Conservation (phyloP, 805 yeast genomes). For the Schwanniomyces vanrijiae region DNA sequence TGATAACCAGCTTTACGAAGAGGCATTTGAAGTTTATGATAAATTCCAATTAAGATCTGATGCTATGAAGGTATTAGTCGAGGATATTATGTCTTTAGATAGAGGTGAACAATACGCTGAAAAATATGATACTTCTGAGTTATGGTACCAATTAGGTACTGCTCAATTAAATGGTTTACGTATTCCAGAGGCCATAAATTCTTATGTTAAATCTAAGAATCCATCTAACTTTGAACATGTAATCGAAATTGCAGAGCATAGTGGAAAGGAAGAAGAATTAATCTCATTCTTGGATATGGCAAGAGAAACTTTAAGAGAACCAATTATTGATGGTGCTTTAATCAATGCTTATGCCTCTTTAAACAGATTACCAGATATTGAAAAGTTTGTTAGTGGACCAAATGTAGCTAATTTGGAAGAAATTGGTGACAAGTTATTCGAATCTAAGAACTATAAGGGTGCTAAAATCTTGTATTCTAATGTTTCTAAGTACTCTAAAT, state of each 20-base stretch:
- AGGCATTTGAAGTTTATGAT: conserved; percentile 90
- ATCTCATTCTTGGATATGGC: conserved; percentile 88
- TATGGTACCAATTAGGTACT: conserved; percentile 94
- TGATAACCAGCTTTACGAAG: conserved; percentile 86
- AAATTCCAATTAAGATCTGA: conserved; percentile 74
- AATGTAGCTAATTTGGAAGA: conserved; percentile 91
- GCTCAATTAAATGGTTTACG: conserved; percentile 95
- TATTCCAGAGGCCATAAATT: conserved; percentile 85
- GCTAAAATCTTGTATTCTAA: conserved; percentile 85
- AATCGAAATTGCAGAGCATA: conserved; percentile 90
- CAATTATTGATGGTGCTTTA: conserved; percentile 88
- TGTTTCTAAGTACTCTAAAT: conserved; percentile 90
- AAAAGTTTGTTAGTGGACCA: conserved; percentile 76
- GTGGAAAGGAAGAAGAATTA: conserved; percentile 94
- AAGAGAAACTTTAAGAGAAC: conserved; percentile 86
- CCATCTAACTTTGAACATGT: conserved; percentile 88
- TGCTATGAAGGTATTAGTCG: conserved; percentile 89
- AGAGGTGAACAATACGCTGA: conserved; percentile 94
- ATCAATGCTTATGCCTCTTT: conserved; percentile 83
- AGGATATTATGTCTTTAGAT: conserved; percentile 90
- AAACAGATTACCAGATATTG: conserved; percentile 75
- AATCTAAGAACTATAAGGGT: conserved; percentile 80
- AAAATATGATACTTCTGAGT: conserved; percentile 76
- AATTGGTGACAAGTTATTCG: conserved; percentile 90
- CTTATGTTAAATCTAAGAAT: conserved; percentile 89